Conservation (phyloP, 768 basidiomycete species). For the Collybiopsis luxurians region DNA sequence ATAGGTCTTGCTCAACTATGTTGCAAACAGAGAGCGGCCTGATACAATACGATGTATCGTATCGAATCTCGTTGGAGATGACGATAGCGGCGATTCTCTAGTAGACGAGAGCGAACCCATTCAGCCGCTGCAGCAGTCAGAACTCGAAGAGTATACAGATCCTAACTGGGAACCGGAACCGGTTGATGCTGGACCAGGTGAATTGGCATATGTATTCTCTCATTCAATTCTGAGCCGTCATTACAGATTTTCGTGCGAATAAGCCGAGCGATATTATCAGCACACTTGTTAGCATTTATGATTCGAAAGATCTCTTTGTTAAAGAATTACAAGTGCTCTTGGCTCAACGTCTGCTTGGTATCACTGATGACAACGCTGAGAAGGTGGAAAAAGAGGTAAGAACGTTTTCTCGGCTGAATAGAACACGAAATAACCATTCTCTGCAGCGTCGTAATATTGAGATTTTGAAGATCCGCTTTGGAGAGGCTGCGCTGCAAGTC, state of each 20-base stretch:
- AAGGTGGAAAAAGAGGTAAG: conserved; percentile 68
- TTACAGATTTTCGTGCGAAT: conserved; percentile 83
- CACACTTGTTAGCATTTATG: conserved; percentile 96
- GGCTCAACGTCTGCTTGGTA: conserved; percentile 79
- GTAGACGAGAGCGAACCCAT: conserved; percentile 84
- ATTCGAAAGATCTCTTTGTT: conserved; percentile 94
- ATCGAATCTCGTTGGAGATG: conserved; percentile 83
- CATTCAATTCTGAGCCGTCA: background rate
- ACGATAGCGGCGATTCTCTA: conserved; percentile 75
- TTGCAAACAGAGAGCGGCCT: conserved; percentile 76
- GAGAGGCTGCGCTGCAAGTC: conserved; percentile 87
- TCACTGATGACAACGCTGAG: conserved; percentile 79
- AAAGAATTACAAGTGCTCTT: conserved; percentile 93
- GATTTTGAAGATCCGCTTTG: conserved; percentile 93
- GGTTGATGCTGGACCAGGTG: conserved; percentile 93
- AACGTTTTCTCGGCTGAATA: background rate
- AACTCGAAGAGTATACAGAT: conserved; percentile 86
- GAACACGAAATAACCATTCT: background rate
- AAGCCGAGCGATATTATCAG: conserved; percentile 93
- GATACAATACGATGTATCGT: conserved; percentile 96
- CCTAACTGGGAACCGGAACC: conserved; percentile 96
- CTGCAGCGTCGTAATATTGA: conserved; percentile 86
- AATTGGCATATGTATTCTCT: conserved; percentile 13
- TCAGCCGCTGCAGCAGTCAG: conserved; percentile 68
- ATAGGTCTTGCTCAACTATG: no score